A percentile compares a stretch with the other conserved stretches of the same genome.
These are phyloP conservation scores for Pneumocystis carinii DNA, from an alignment of 1,139 yeast species.

Conservation along the genomic window DNA sequence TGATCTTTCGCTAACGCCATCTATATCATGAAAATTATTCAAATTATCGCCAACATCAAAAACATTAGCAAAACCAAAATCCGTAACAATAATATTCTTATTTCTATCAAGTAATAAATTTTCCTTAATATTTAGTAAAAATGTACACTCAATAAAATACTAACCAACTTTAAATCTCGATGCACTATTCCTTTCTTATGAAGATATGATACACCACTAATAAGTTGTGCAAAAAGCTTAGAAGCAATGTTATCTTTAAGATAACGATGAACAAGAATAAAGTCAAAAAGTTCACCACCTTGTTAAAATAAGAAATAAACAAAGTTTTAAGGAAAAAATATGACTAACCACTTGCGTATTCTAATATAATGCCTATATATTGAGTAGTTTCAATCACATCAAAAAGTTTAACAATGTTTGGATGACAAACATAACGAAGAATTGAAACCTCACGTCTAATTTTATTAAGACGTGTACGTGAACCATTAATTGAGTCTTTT, in stretches of 20 bases:
- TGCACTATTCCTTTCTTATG: slow-evolving; percentile 73
- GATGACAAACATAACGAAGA: slow-evolving; percentile 69
- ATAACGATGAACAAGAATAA: slow-evolving; percentile 72
- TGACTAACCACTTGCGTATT: slow-evolving; percentile 62
- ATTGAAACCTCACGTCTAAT: slow-evolving; percentile 90
- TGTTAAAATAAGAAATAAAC: background rate
- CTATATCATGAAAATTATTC: background rate
- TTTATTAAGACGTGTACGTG: slow-evolving; percentile 50
- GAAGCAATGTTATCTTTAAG: slow-evolving; percentile 78
- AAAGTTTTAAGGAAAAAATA: background rate
- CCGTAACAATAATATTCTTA: slow-evolving; percentile 64
- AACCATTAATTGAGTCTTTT: slow-evolving; percentile 61
- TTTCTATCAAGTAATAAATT: slow-evolving; percentile 64
- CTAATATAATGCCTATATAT: slow-evolving; percentile 88
- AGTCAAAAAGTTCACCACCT: slow-evolving; percentile 87
- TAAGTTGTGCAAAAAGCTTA: slow-evolving; percentile 76
- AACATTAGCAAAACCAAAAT: slow-evolving; percentile 85
- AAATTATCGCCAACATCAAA: slow-evolving; percentile 27
- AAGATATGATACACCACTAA: slow-evolving; percentile 85
- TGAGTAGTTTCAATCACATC: slow-evolving; percentile 90
- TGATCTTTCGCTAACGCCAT: background rate
- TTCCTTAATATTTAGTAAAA: slow-evolving; percentile 18
- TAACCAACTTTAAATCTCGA: slow-evolving; percentile 50
- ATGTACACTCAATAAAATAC: slow-evolving; percentile 20
- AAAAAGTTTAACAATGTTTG: slow-evolving; percentile 79